phyloP scores from a whole-genome alignment of 163 green algal genomes.

The Chlorella variabilis region DNA sequence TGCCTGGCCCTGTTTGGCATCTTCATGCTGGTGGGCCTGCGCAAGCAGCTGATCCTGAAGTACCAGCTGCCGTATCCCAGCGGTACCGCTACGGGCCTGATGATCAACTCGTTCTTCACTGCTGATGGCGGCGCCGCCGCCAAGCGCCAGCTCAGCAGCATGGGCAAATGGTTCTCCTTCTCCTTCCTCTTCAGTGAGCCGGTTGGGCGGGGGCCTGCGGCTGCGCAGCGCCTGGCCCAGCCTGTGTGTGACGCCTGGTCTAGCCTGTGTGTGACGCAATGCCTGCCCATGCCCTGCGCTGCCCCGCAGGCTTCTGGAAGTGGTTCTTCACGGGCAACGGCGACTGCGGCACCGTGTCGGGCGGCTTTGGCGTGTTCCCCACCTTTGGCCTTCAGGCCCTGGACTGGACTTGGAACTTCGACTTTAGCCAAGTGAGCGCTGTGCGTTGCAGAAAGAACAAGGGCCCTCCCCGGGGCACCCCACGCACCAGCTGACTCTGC shows the following conservation, averaged over 20 bases:
- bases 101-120: constrained; percentile 62
- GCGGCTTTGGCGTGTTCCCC: constrained; percentile 53
- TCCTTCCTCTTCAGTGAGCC: constrained; percentile 32
- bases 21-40: constrained; percentile 29
- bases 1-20: constrained; percentile 6
- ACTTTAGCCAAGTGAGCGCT: constrained; percentile 43
- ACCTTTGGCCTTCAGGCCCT: constrained; percentile 49
- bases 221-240: too few species aligned
- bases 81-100: constrained; percentile 46
- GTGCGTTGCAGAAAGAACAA: background rate
- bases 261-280: too few species aligned
- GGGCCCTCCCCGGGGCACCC: too few species aligned
- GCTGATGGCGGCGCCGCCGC: constrained; percentile 31
- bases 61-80: constrained; percentile 50
- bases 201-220: too few species aligned
- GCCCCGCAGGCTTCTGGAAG: constrained; percentile 20
- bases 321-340: constrained; percentile 43
- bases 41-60: constrained; percentile 7
- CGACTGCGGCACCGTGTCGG: constrained; percentile 19
- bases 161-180: constrained; percentile 29
- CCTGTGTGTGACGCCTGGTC: too few species aligned
- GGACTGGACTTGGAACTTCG: constrained; percentile 51
- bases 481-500: too few species aligned
- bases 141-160: constrained; percentile 30
- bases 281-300: background rate